phyloP scores from a whole-genome alignment of 108 stramenopile species.

The Nitzschia sp. region DNA sequence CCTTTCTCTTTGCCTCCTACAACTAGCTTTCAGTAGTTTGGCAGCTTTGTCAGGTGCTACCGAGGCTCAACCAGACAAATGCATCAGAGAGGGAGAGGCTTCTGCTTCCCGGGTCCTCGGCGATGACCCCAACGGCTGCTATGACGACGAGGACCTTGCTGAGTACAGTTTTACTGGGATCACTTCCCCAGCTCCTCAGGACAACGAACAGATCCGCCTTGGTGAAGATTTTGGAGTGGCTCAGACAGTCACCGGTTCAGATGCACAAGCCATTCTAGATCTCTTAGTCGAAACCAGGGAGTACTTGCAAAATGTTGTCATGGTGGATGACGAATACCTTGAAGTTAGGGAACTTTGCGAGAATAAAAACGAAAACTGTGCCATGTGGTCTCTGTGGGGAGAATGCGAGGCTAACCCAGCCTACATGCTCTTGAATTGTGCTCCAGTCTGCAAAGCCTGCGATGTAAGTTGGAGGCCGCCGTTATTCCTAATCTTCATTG shows the following conservation, averaged over 20 bases:
- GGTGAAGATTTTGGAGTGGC: conserved; percentile 2
- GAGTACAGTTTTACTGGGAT: background rate
- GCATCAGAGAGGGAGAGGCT: background rate
- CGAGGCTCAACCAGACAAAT: background rate
- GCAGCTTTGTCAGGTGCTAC: too few relatives aligned
- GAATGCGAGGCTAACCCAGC: conserved; percentile 74
- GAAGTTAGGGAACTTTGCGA: conserved; percentile 41
- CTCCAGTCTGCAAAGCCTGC: conserved; percentile 67
- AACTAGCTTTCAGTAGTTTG: too few relatives aligned
- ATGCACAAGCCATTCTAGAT: background rate
- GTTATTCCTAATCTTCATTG: background rate
- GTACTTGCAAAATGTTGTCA: conserved; percentile 61
- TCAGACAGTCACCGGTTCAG: background rate
- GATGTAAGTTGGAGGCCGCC: conserved; percentile 15
- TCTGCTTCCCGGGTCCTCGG: background rate
- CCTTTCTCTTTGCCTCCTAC: too few relatives aligned
- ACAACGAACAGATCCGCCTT: background rate
- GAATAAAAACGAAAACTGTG: conserved; percentile 61
- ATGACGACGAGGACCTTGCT: background rate
- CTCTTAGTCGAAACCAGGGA: conserved; percentile 41
- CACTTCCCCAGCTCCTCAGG: conserved; percentile 3
- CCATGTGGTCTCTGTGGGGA: conserved; percentile 61
- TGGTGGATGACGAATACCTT: conserved; percentile 34
- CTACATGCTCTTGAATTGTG: conserved; percentile 59
- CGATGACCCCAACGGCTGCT: background rate